Evolutionary conservation across 2,329 filamentous ascomycete species (phyloP), one percentile per base, ranked within the genome.

Genomic region (Xylaria sp.): DNA sequence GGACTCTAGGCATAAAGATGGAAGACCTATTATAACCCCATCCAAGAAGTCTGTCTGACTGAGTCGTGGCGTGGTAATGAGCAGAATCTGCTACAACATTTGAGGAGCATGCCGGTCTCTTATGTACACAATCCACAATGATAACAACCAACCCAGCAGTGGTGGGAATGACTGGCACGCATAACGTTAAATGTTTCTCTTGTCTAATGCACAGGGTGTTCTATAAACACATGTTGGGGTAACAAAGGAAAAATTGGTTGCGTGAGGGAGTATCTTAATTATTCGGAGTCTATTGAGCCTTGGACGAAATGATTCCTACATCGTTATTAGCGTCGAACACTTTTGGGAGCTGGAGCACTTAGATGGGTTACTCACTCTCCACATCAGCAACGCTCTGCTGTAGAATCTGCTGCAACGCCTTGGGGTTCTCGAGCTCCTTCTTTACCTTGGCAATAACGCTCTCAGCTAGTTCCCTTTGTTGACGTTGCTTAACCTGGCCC

Each of bases 381-480:
- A 99, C 90, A 82, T 99, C 96, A 72, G 91, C 84, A 78, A 99
- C 89, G 82, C 94, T 97, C 88, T 99, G 96, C 85, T 96, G 92
- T 76, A 99, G 90, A 78, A 99, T 97, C 86, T 97, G 94, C 87
- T 97, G 93, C 77, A 99, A 90, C 73, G 91, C 88, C 89, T 94
- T 98, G 81, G 96, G 96, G 88, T 92, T 97, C 88, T 97, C 93
- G 66, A 99, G 90, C 88, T 98, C 95, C 90, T 98, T 98, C 83
- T 92, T 91, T 80, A 98, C 96, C 90, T 97, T 99, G 86, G 92
- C 89, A 78, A 99, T 98, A 82, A 99, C 87, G 81, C 85, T 89
- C 80, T 97, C 90, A 72, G 96, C 93, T 73, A 99, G 89, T 88
- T 99, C 96, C 83, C 88, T 91, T 89, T 99, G 96, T 87, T 99